Base-by-base conservation (phyloP, 306 rosid genomes). In the Dryas alaskensis region DNA sequence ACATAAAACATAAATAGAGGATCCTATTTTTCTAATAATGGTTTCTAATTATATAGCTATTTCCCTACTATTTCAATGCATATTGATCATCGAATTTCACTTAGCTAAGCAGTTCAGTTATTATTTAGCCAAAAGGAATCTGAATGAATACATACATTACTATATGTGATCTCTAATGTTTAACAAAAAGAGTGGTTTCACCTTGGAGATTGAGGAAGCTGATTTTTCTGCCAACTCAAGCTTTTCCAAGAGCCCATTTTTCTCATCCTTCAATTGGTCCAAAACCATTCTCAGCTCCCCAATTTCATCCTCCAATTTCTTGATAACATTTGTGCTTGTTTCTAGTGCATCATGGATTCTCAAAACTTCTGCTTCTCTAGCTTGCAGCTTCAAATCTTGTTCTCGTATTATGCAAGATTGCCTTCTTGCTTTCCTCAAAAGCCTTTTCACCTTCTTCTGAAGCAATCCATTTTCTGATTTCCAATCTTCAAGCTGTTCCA, bases 401-500 rank as follows among this genome's bases (percentile, higher is more conserved):
- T 81, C 85, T 69, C 76, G 70, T 17, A 85, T 79, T 42, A 79
- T 51, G 17, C 57, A 44, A 3, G 93, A 80, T 78, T 93, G 86
- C 3, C 65, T 76, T 73, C 55, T 89, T 27, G 76, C 81, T 78
- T 75, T 82, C 75, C 81, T 83, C 73, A 22, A 58, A 49, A 89
- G 80, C 72, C 46, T 85, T 76, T 84, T 81, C 45, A 84, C 81
- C 75, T 78, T 83, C 75, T 76, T 85, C 10, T 55, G 72, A 63
- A 91, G 89, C 67, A 80, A 40, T 77, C 70, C 62, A 70, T 80
- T 87, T 72, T 89, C 81, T 59, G 86, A 82, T 82, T 79, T 86
- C 88, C 78, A 78, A 59, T 72, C 48, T 67, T 89, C 87, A 43
- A 85, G 58, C 12, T 82, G 79, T 78, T 80, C 87, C 65, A 79